Percentiles rank a stretch among this genome's conserved stretches.
These are phyloP conservation scores for Penstemon davidsonii DNA, from an alignment of 257 asterid species.

Conservation along the genomic window DNA sequence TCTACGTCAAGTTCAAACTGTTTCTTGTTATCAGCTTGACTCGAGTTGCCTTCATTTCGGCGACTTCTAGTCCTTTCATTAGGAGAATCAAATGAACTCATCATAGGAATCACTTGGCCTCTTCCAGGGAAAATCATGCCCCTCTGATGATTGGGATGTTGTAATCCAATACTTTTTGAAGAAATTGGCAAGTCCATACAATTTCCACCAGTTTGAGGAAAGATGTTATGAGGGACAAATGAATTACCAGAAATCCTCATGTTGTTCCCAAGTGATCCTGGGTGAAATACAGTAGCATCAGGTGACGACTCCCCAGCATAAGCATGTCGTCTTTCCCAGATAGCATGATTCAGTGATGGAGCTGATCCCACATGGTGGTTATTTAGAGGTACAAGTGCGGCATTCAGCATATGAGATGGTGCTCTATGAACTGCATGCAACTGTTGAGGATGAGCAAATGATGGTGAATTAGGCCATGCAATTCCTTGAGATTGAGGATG, in stretches of 20 bases:
- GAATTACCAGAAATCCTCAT: slow-evolving; percentile 77
- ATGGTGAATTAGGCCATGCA: slow-evolving; percentile 80
- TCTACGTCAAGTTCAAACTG: slow-evolving; percentile 98
- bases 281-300: slow-evolving; percentile 80
- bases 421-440: slow-evolving; percentile 78
- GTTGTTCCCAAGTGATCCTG: slow-evolving; percentile 83
- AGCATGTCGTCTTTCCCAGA: slow-evolving; percentile 80
- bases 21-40: slow-evolving; percentile 82
- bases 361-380: slow-evolving; percentile 95
- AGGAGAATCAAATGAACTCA: slow-evolving; percentile 85
- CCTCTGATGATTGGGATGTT: slow-evolving; percentile 73
- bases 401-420: slow-evolving; percentile 63
- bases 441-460: slow-evolving; percentile 74
- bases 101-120: slow-evolving; percentile 88
- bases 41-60: slow-evolving; percentile 68
- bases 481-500: slow-evolving; percentile 69
- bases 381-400: slow-evolving; percentile 52
- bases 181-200: slow-evolving; percentile 70
- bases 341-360: slow-evolving; percentile 78
- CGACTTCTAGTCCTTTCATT: slow-evolving; percentile 81
- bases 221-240: slow-evolving; percentile 67
- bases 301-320: slow-evolving; percentile 86
- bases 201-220: slow-evolving; percentile 67
- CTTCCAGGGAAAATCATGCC: slow-evolving; percentile 84
- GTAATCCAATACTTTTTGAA: slow-evolving; percentile 69